Evolutionary conservation across 2,329 filamentous ascomycete genomes (phyloP).

Genomic region (Botrytis galanthina): DNA sequence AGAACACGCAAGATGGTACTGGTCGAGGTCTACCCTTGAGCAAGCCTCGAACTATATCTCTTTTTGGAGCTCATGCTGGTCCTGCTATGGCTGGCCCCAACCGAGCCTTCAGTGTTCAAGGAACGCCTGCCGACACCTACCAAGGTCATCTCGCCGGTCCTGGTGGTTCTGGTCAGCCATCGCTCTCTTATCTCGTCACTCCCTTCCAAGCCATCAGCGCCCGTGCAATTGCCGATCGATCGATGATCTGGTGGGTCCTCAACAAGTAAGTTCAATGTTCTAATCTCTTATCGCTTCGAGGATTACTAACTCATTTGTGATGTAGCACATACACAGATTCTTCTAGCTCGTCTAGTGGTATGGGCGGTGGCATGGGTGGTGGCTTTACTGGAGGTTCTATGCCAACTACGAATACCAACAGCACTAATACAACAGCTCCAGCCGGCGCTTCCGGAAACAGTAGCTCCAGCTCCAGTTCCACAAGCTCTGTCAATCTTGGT

Average conservation of each 20-base stretch:
- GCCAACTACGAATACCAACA: too few relatives aligned
- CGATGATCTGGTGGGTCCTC: not conserved
- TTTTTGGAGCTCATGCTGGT: not conserved
- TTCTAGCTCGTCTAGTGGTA: not conserved
- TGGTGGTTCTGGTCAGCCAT: too few relatives aligned
- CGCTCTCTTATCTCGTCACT: too few relatives aligned
- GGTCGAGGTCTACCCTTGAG: not conserved
- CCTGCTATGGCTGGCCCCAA: not conserved
- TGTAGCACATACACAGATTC: not conserved
- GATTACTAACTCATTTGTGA: not conserved
- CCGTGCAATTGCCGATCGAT: not conserved
- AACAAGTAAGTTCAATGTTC: not conserved
- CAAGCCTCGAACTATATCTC: not conserved
- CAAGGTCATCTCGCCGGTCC: too few relatives aligned
- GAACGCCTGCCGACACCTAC: too few relatives aligned
- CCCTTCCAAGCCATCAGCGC: too few relatives aligned
- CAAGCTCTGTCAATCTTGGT: not conserved
- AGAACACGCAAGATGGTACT: not conserved
- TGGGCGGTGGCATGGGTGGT: too few relatives aligned
- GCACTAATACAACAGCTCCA: too few relatives aligned
- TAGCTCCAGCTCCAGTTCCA: not conserved
- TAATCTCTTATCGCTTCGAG: not conserved
- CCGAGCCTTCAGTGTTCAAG: too few relatives aligned
- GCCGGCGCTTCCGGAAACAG: too few relatives aligned
- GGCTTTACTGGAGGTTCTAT: too few relatives aligned